phyloP scores from a whole-genome alignment of 2,329 filamentous ascomycete genomes.

The Cladosporium sp. region DNA sequence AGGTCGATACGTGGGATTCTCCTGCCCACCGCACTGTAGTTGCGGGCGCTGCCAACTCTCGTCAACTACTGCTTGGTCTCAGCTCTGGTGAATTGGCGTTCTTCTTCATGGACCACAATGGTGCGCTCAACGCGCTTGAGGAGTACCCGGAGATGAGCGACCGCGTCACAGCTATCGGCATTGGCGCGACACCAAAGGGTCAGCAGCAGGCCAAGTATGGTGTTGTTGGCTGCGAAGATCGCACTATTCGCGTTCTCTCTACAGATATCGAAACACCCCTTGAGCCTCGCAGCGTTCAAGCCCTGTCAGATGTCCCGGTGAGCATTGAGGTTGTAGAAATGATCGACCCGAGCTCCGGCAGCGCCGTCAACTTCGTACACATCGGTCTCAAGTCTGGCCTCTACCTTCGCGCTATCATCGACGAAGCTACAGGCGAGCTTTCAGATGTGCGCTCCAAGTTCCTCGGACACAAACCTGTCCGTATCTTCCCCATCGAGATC shows the following conservation, averaged over 20 bases:
- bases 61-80: slow-evolving; percentile 89
- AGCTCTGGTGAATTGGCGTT: slow-evolving; percentile 97
- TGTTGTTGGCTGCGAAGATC: slow-evolving; percentile 95
- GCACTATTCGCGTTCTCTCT: slow-evolving; percentile 76
- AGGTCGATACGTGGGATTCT: slow-evolving; percentile 88
- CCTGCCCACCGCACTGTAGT: slow-evolving; percentile 95
- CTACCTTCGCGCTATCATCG: slow-evolving; percentile 90
- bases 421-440: slow-evolving; percentile 92
- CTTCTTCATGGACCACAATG: slow-evolving; percentile 94
- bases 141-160: slow-evolving; percentile 94
- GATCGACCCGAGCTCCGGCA: slow-evolving; percentile 88
- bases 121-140: slow-evolving; percentile 72
- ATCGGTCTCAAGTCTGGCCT: slow-evolving; percentile 95
- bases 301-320: slow-evolving; percentile 85
- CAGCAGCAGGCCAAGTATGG: slow-evolving; percentile 86
- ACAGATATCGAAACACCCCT: slow-evolving; percentile 70
- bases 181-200: slow-evolving; percentile 90
- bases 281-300: slow-evolving; percentile 92
- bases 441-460: slow-evolving; percentile 95
- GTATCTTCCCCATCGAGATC: slow-evolving; percentile 87
- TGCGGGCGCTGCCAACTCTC: slow-evolving; percentile 87
- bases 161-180: slow-evolving; percentile 90
- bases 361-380: slow-evolving; percentile 87
- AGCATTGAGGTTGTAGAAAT: slow-evolving; percentile 91
- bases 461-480: slow-evolving; percentile 85